Conservation (phyloP, 805 yeast genomes). For the Yamadazyma kitorensis region DNA sequence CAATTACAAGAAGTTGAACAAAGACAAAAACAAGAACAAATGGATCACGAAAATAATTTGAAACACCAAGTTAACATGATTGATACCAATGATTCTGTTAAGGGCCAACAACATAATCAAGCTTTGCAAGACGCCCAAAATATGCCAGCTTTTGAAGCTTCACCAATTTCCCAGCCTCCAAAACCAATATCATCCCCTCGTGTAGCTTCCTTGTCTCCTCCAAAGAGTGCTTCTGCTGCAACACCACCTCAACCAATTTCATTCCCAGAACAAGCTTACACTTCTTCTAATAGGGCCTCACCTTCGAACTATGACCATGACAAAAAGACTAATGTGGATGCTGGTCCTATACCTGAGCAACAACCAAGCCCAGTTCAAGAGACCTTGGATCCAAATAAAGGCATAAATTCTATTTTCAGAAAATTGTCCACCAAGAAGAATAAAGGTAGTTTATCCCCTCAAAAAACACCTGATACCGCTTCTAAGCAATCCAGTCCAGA, state of each 20-base stretch:
- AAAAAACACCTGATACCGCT: conserved; percentile 6
- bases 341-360: conserved; percentile 33
- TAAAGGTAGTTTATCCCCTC: conserved; percentile 9
- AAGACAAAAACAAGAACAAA: conserved; percentile 11
- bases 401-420: conserved; percentile 36
- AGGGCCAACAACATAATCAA: too few species aligned
- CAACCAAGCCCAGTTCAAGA: conserved; percentile 26
- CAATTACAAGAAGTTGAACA: conserved; percentile 21
- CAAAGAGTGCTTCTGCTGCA: not conserved
- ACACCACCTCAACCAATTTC: conserved; percentile 17
- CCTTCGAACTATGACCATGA: conserved; percentile 26
- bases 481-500: conserved; percentile 8
- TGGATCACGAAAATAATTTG: conserved; percentile 14
- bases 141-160: too few species aligned
- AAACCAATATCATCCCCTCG: too few species aligned
- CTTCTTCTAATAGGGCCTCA: conserved; percentile 11
- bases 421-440: conserved; percentile 33
- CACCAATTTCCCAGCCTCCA: too few species aligned
- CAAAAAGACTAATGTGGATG: too few species aligned
- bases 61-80: too few species aligned
- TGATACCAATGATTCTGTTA: too few species aligned
- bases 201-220: not conserved
- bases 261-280: conserved; percentile 41
- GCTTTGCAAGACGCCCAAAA: too few species aligned
- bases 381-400: conserved; percentile 32